Base-by-base conservation (phyloP, 2,329 filamentous ascomycete species). In the Pseudogymnoascus pannorum region DNA sequence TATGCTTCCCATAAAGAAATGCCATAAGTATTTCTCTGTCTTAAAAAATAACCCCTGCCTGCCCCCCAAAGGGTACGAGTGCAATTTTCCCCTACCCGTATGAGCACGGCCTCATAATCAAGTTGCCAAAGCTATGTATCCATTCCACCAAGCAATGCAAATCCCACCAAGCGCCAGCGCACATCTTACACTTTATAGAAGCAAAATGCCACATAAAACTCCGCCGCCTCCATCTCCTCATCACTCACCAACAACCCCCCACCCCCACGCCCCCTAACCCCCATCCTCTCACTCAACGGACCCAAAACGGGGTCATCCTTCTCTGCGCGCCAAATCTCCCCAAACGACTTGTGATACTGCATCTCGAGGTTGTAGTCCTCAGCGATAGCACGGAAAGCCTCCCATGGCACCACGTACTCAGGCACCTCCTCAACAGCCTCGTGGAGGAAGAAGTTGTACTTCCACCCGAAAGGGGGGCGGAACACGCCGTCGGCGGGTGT, bases 361-460 rank as follows among this genome's bases (percentile, higher is more conserved):
- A 97, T 77, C 74, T 99, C 94, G 5, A 99, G 84, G 69, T 97
- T 97, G 79, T 93, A 99, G 72, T 97, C 92, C 72, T 97, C 92
- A 16, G 94, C 94, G 69, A 97, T 79, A 24, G 91, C 92, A 76
- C 94, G 90, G 78, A 99, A 97, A 1, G 92, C 92, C 73, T 96
- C 92, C 93, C 94, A 99, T 0, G 94, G 94, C 1, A 99, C 94
- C 1, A 99, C 93, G 72, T 96, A 99, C 77, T 99, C 94, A 2
- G 94, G 93, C 6, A 96, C 91, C 71, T 92, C 90, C 73, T 97
- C 93, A 18, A 99, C 94, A 0, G 94, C 94, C 76, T 99, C 94
- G 69, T 94, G 87, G 61, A 99, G 85, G 74, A 92, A 96, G 78
- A 96, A 99, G 71, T 86, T 96, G 77, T 99, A 99, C 75, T 94